Conservation (phyloP, 2,329 filamentous ascomycete genomes). For the Phialophora verrucosa region DNA sequence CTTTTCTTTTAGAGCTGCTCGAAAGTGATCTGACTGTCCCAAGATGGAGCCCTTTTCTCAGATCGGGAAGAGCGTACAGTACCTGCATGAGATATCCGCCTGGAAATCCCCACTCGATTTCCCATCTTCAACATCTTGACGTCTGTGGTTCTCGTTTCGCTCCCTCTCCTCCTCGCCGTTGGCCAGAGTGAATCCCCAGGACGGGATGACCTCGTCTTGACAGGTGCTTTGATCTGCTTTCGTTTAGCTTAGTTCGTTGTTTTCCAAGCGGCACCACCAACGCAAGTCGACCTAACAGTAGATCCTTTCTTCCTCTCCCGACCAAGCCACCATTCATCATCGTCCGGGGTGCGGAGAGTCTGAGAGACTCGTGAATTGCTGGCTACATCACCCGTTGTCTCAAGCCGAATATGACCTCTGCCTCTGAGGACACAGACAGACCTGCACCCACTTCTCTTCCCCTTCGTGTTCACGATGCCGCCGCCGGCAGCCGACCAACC, state of each 20-base stretch:
- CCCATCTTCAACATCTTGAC: slow-evolving; percentile 1
- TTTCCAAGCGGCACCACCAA: neutral
- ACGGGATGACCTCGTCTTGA: neutral
- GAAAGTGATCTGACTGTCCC: neutral
- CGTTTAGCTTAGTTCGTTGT: neutral
- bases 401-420: slow-evolving; percentile 24
- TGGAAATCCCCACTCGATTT: neutral
- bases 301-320: neutral
- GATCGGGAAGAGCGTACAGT: slow-evolving; percentile 5
- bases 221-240: neutral
- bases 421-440: slow-evolving; percentile 15
- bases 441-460: slow-evolving; percentile 19
- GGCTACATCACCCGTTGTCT: neutral
- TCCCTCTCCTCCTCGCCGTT: neutral
- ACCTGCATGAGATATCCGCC: slow-evolving; percentile 17
- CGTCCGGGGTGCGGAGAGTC: neutral
- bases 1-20: neutral
- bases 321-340: neutral
- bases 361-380: neutral
- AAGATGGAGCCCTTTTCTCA: neutral
- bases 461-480: slow-evolving; percentile 23
- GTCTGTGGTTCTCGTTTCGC: slow-evolving; percentile 12
- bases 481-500: slow-evolving; percentile 13
- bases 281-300: neutral
- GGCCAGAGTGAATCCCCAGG: neutral